phyloP scores from a whole-genome alignment of 148 eudicot species.

The Selenicereus undatus region DNA sequence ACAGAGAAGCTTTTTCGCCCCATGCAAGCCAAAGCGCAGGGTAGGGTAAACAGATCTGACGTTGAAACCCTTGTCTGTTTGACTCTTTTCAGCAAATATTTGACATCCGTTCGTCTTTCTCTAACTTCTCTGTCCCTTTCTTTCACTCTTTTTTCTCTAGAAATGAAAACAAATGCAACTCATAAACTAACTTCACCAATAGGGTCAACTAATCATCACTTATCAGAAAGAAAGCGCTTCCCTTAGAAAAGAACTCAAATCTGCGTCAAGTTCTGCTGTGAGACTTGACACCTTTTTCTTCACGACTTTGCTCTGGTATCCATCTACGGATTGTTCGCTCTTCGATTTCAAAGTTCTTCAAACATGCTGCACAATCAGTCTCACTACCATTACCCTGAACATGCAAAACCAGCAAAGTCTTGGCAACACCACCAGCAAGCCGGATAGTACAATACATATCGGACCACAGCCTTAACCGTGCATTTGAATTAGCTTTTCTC shows the following conservation, averaged over 20 bases:
- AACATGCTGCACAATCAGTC: slow-evolving; percentile 35
- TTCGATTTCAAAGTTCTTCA: slow-evolving; percentile 40
- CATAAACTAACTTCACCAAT: background rate
- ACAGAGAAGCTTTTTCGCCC: too few species aligned
- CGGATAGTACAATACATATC: slow-evolving; percentile 69
- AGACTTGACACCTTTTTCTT: slow-evolving; percentile 26
- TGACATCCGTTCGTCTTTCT: too few species aligned
- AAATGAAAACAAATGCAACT: background rate
- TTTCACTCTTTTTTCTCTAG: too few species aligned
- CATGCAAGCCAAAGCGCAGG: too few species aligned
- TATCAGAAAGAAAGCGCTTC: background rate
- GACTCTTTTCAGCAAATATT: too few species aligned
- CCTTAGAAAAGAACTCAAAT: background rate
- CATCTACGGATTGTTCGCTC: slow-evolving; percentile 61
- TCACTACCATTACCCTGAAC: slow-evolving; percentile 24
- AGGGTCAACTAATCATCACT: background rate
- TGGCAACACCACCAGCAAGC: slow-evolving; percentile 81
- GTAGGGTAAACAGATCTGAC: too few species aligned
- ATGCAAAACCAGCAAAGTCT: slow-evolving; percentile 59
- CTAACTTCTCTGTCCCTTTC: too few species aligned
- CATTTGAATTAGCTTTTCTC: slow-evolving; percentile 24
- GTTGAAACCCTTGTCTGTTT: too few species aligned
- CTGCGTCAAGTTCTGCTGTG: background rate
- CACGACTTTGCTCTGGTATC: slow-evolving; percentile 66
- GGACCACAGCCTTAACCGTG: slow-evolving; percentile 65